Base-by-base conservation (phyloP, 768 basidiomycete genomes). In the Tylopilus sp. region DNA sequence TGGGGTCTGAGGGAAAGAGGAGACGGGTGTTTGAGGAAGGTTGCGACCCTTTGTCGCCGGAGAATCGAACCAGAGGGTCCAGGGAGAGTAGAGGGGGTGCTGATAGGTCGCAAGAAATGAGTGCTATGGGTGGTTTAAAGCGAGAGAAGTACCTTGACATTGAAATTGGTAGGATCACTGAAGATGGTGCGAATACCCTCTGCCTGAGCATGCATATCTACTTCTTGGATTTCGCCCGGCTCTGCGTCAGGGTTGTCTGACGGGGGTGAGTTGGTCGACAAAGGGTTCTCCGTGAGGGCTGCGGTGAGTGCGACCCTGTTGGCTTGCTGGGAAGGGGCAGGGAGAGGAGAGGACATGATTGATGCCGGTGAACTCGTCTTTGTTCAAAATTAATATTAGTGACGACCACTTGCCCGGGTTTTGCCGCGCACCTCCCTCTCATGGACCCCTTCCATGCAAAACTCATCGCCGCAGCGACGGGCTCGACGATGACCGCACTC, bases 51-150 rank as follows among this genome's bases (percentile, higher is more conserved):
- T 98, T 28, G 91, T 92, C 40, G 83, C 79, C 0, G 91, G 91
- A 31, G 95, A 95, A 68, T 98, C 95, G 68, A 98, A 99, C 93
- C 93, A 98, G 25, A 99, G 83, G 7, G 94, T 98, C 95, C 95
- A 97, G 9, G 88, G 78, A 25, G 94, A 93, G 71, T 83, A 95
- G 40, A 98, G 81, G 12, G 94, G 94, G 66, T 98, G 94, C 94
- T 97, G 59, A 31, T 41, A n/a, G n/a, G 25, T 46, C 40, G 31
- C 40, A 3, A 35, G 8, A 51, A 39, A 38, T 61, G 28, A 52
- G 54, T 11, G 20, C 25, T 12, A 21, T 10, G 41, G 15, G 40
- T 1, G 9, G 36, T 8, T 52, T 8, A 35, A 41, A 31, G 31
- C 42, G 44, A 21, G 21, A 52, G 21, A 62, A 65, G 41, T 44